Evolutionary conservation across 2,329 filamentous ascomycete genomes (phyloP), one percentile per base, ranked within the genome.

Genomic region (Hyphodiscus sp.): DNA sequence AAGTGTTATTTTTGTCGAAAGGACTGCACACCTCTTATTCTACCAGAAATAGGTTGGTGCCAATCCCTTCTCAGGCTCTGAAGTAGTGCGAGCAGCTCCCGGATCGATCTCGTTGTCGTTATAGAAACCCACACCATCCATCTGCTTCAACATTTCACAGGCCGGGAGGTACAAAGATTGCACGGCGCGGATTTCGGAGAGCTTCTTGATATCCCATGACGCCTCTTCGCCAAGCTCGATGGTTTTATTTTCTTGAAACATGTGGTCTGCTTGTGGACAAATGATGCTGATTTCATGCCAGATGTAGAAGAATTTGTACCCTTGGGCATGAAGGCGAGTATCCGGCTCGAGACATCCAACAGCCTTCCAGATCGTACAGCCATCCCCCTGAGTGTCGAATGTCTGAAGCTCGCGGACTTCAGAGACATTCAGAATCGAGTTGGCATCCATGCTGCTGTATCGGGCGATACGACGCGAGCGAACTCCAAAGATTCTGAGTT

Each of bases 121-220:
- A n/a, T 58, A 55, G 13, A 45, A 57, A 4, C 63, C 63, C 20
- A 65, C 54, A 16, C 61, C 62, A 47, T 65, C 63, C 51, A 64
- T 61, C 16, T 55, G 49, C 30, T 56, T 57, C 8, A 66, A 45
- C 52, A 65, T 58, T 20, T 43, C 20, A 13, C 53, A 59, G 13
- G 61, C 57, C 19, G 58, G 57, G 30, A 47, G 18, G 44, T 51
- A 53, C 2, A 64, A 41, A 18, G 43, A 20, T 10, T 57, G 41
- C 4, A 49, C 53, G 13, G 58, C 30, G 4, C 53, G 45, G 4
- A 38, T 33, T 2, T 46, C 44, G n/a, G 33, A 20, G 8, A 60
- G 42, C 8, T 51, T 43, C 18, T 58, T 46, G 13, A 38, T 13
- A 10, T 50, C 57, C 61, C 61, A 62, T 8, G 19, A n/a, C 6